Evolutionary conservation across 2,329 filamentous ascomycete genomes (phyloP).

Genomic region (Colletotrichum navitas): DNA sequence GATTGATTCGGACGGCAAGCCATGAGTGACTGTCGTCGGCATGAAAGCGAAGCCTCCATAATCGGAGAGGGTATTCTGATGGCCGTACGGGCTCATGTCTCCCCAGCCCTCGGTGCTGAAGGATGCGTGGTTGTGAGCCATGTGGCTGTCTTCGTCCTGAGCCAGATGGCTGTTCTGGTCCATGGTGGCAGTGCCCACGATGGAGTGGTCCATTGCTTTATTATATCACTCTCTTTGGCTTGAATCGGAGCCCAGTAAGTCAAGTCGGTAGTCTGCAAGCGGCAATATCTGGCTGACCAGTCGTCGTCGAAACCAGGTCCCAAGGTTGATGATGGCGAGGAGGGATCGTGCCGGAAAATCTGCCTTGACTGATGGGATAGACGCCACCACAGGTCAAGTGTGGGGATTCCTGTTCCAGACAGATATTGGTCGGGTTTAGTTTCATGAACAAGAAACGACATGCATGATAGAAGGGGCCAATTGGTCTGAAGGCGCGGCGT

Average conservation of each 20-base stretch:
- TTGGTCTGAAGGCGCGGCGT: slow-evolving; percentile 51
- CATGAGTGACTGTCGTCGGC: slow-evolving; percentile 61
- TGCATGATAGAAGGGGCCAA: slow-evolving; percentile 61
- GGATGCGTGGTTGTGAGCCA: slow-evolving; percentile 53
- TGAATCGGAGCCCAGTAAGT: slow-evolving; percentile 3
- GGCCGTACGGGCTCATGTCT: slow-evolving; percentile 71
- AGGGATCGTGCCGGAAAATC: slow-evolving; percentile 36
- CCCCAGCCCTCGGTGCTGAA: slow-evolving; percentile 66
- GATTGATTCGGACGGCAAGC: slow-evolving; percentile 64
- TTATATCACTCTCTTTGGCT: slow-evolving; percentile 40
- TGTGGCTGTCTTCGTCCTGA: slow-evolving; percentile 51
- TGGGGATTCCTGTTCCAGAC: slow-evolving; percentile 49
- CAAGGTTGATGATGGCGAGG: slow-evolving; percentile 32
- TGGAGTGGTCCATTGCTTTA: slow-evolving; percentile 60
- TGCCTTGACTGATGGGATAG: slow-evolving; percentile 36
- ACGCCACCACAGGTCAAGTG: slow-evolving; percentile 45
- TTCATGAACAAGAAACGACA: slow-evolving; percentile 59
- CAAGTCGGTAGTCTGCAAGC: slow-evolving; percentile 11
- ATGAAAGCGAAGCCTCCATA: slow-evolving; percentile 73
- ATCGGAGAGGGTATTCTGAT: slow-evolving; percentile 76
- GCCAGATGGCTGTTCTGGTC: slow-evolving; percentile 61
- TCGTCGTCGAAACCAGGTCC: slow-evolving; percentile 25
- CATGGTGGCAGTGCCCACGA: slow-evolving; percentile 60
- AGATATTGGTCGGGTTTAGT: slow-evolving; percentile 51
- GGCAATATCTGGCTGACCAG: slow-evolving; percentile 22